phyloP scores from a whole-genome alignment of 192 early-diverging fungal species.

The Ambispora gerdemannii region DNA sequence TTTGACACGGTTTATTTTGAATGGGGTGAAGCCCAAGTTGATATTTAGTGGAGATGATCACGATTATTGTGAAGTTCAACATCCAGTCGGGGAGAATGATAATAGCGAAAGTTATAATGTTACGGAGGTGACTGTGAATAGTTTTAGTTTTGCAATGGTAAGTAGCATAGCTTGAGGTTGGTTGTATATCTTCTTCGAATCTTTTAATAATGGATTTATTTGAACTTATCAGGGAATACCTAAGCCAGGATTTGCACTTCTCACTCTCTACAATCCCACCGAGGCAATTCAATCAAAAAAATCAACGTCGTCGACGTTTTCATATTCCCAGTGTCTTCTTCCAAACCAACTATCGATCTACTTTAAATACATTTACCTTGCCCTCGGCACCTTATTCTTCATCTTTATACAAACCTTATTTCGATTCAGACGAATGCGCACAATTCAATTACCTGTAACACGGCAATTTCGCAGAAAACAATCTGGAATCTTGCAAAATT shows the following conservation, averaged over 20 bases:
- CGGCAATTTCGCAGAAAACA: neutral
- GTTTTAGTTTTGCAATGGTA: conserved; percentile 63
- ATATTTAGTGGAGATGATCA: conserved; percentile 94
- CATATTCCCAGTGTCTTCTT: conserved; percentile 55
- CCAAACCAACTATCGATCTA: conserved; percentile 68
- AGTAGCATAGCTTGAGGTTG: conserved; percentile 30
- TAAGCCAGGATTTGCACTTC: conserved; percentile 50
- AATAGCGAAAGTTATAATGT: too few species aligned
- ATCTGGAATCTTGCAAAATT: neutral
- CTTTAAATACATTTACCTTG: conserved; percentile 28
- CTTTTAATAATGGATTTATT: conserved; percentile 33
- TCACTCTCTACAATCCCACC: conserved; percentile 43
- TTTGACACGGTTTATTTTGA: conserved; percentile 58
- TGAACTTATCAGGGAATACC: conserved; percentile 55
- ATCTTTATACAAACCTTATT: conserved; percentile 24
- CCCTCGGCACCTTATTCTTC: conserved; percentile 27
- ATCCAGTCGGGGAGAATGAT: conserved; percentile 33
- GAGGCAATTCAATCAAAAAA: conserved; percentile 12
- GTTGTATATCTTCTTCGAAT: conserved; percentile 18
- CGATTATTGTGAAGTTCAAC: conserved; percentile 75
- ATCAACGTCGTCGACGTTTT: conserved; percentile 33
- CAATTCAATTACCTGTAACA: neutral
- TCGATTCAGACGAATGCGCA: neutral
- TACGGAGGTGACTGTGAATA: conserved; percentile 56
- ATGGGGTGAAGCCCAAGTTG: conserved; percentile 55